Evolutionary conservation across 2,329 filamentous ascomycete genomes (phyloP), one percentile per base, ranked within the genome.

Genomic region (Talaromyces sp.): DNA sequence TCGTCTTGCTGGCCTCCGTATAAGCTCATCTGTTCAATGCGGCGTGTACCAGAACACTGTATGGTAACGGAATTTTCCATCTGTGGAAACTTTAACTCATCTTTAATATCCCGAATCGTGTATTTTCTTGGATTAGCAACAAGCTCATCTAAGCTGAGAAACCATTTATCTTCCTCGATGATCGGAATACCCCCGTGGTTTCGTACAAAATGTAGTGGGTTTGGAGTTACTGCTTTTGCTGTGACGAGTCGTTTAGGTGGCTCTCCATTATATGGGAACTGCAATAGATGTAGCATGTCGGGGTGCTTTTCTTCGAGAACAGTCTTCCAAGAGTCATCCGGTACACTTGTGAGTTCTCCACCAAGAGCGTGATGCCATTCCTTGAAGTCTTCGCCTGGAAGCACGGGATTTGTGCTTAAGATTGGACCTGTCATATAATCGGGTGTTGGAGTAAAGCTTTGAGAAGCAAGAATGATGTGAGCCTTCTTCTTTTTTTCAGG

Each of bases 141-240:
- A 0, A 89, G 76, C 0, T 87, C 87, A 62, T 86, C 84, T 4
- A 90, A 72, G 1, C 77, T 74, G 14, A 89, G 77, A 30, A 76
- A 80, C 68, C 77, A 88, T 2, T 81, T 76, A 0, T 83, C 78
- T 1, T 80, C 75, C 8, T 89, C 81, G 59, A 91, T 89, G 7
- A 83, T 76, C 0, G 89, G 89, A 27, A 91, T 85, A 0, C 88
- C 88, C 8, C 89, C 88, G 64, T 91, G 89, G 62, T 91, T 91
- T 8, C 89, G 80, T 0, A 91, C 85, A 65, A 89, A 91, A 65
- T 87, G 84, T 18, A 83, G 75, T 3, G 76, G 66, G 63, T 89
- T 91, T 0, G 81, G 77, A 0, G 89, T 91, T 44, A 90, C 80
- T 0, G 71, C 67, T 23, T 82, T 79, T n/a, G 80, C 80, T 0